These are phyloP conservation scores for Picocystis salinarum DNA, from an alignment of 139 green algal species.

Conservation along the genomic window DNA sequence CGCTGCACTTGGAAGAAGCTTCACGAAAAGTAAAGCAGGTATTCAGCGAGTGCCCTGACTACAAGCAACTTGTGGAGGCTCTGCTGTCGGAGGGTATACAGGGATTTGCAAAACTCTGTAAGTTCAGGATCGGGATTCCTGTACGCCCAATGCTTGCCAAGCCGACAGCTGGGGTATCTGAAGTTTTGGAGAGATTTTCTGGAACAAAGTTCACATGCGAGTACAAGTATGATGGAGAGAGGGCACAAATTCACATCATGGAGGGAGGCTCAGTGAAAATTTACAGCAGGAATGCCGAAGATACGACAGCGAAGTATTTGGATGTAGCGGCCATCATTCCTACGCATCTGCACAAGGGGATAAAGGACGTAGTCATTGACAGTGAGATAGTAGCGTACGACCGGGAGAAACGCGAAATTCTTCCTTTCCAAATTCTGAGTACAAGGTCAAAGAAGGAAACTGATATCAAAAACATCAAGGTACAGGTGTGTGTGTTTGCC, in stretches of 20 bases:
- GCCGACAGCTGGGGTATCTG: constrained; percentile 56
- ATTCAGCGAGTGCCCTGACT: constrained; percentile 76
- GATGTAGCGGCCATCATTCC: constrained; percentile 55
- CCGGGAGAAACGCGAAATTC: constrained; percentile 41
- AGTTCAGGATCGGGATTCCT: constrained; percentile 59
- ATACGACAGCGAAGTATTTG: constrained; percentile 84
- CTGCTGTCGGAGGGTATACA: constrained; percentile 39
- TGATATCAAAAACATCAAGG: constrained; percentile 67
- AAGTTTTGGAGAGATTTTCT: constrained; percentile 83
- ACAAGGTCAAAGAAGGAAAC: constrained; percentile 80
- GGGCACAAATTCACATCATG: constrained; percentile 49
- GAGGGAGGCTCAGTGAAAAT: constrained; percentile 13
- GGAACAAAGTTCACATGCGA: constrained; percentile 81
- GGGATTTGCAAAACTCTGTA: constrained; percentile 39
- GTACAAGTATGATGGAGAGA: constrained; percentile 97
- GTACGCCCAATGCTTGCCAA: constrained; percentile 87
- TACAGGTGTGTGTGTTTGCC: constrained; percentile 65
- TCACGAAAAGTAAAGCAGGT: constrained; percentile 50
- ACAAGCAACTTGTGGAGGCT: constrained; percentile 66
- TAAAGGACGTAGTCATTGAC: constrained; percentile 68
- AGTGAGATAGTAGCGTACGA: constrained; percentile 81
- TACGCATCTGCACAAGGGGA: constrained; percentile 23
- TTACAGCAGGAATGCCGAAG: constrained; percentile 66
- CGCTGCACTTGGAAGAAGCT: constrained; percentile 42
- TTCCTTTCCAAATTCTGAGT: constrained; percentile 68